Conservation (phyloP, 208 protist species). For the Blechomonas ayalai region DNA sequence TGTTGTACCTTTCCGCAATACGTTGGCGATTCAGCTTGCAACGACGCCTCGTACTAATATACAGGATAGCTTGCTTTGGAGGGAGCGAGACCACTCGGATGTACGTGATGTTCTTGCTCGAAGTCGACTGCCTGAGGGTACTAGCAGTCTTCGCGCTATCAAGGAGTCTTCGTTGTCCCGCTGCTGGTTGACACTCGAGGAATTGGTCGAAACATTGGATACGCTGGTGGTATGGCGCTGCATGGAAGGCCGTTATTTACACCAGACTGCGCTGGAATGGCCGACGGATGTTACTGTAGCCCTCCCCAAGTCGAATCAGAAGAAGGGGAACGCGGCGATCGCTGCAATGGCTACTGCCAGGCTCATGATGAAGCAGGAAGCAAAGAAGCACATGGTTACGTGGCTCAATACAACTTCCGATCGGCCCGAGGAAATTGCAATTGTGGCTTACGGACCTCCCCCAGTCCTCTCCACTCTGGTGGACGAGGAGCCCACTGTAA, state of each 20-base stretch:
- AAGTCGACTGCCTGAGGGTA: not conserved
- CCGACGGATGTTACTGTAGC: not conserved
- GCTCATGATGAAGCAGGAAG: not conserved
- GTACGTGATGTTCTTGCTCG: conserved; percentile 29
- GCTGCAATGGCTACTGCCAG: not conserved
- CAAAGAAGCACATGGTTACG: conserved; percentile 7
- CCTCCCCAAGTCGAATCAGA: not conserved
- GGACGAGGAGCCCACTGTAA: not conserved
- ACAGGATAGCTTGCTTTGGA: conserved; percentile 27
- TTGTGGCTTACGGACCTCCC: conserved; percentile 7
- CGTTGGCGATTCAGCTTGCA: conserved; percentile 51
- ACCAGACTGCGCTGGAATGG: conserved; percentile 17
- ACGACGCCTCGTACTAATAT: conserved; percentile 42
- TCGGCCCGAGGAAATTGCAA: conserved; percentile 11
- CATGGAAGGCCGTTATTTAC: conserved; percentile 22
- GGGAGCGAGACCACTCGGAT: conserved; percentile 31
- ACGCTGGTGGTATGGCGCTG: conserved; percentile 51
- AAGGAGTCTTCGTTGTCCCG: conserved; percentile 10
- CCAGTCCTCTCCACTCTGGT: not conserved
- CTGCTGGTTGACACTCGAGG: conserved; percentile 73
- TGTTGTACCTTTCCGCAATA: conserved; percentile 62
- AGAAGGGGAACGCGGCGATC: conserved; percentile 1
- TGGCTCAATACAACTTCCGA: conserved; percentile 26
- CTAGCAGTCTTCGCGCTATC: conserved; percentile 6
- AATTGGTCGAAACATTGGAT: conserved; percentile 45